These are phyloP conservation scores for Metschnikowia cubensis DNA, from an alignment of 805 yeast genomes.

Conservation along the genomic window DNA sequence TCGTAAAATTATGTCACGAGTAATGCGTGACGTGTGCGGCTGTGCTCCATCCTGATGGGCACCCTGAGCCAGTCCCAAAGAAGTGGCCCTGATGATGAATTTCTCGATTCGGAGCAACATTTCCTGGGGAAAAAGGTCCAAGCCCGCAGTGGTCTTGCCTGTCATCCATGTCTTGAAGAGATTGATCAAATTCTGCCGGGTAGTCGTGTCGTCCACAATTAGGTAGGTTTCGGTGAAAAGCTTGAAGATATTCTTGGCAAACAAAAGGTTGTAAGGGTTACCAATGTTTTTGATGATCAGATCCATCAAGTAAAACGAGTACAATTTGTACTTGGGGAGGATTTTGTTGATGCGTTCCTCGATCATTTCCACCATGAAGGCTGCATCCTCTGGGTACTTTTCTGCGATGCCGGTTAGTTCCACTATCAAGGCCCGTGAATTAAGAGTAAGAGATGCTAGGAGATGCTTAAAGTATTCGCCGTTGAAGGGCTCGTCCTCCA, in stretches of 20 bases:
- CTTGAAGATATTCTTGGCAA: constrained; percentile 31
- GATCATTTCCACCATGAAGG: constrained; percentile 29
- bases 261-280: constrained; percentile 39
- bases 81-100: constrained; percentile 38
- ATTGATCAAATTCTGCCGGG: constrained; percentile 38
- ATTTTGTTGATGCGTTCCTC: constrained; percentile 35
- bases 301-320: constrained; percentile 37
- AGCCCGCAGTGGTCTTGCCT: constrained; percentile 33
- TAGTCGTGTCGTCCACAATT: constrained; percentile 36
- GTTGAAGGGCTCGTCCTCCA: constrained; percentile 23
- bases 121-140: constrained; percentile 30
- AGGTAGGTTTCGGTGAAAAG: constrained; percentile 37
- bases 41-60: constrained; percentile 9
- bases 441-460: constrained; percentile 32
- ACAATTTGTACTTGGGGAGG: constrained; percentile 35
- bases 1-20: constrained; percentile 31
- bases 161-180: constrained; percentile 40
- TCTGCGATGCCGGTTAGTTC: constrained; percentile 40
- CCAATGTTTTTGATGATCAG: constrained; percentile 42
- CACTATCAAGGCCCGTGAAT: constrained; percentile 35
- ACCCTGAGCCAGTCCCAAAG: constrained; percentile 14
- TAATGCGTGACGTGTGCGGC: constrained; percentile 4
- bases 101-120: constrained; percentile 31
- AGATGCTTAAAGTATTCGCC: constrained; percentile 29
- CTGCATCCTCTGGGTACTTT: constrained; percentile 27